phyloP scores from a whole-genome alignment of 2,329 filamentous ascomycete species.

The Didymella lethalis region DNA sequence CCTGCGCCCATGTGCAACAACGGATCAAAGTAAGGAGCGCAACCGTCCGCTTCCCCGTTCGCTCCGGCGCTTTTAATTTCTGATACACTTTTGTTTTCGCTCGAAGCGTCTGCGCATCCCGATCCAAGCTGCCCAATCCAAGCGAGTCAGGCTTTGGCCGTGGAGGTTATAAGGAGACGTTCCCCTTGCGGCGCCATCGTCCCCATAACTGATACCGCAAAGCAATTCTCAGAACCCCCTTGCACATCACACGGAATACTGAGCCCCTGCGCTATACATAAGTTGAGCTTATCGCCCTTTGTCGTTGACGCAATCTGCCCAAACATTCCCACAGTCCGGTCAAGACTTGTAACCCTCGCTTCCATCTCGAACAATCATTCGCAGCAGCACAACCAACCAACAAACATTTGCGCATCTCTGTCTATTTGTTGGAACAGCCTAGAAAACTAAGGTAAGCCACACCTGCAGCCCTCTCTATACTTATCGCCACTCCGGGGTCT shows the following conservation, averaged over 20 bases:
- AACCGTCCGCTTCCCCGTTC: constrained; percentile 42
- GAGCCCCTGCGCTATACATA: constrained; percentile 15
- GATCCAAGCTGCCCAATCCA: constrained; percentile 23
- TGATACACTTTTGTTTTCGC: constrained; percentile 38
- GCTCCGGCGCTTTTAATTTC: constrained; percentile 29
- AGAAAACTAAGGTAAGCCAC: constrained; percentile 44
- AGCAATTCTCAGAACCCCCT: constrained; percentile 20
- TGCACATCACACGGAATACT: constrained; percentile 11
- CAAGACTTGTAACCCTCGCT: constrained; percentile 16
- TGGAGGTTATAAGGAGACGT: constrained; percentile 38
- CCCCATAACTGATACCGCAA: constrained; percentile 19
- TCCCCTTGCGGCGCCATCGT: constrained; percentile 30
- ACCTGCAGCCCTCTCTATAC: constrained; percentile 38
- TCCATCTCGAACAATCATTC: constrained; percentile 15
- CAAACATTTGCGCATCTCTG: constrained; percentile 4
- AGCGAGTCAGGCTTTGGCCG: constrained; percentile 44
- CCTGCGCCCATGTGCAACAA: constrained; percentile 41
- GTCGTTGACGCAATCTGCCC: constrained; percentile 15
- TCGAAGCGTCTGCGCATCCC: constrained; percentile 31
- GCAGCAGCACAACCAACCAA: constrained; percentile 27
- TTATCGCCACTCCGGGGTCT: constrained; percentile 34
- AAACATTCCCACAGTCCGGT: constrained; percentile 5
- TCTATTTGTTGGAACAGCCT: constrained; percentile 19
- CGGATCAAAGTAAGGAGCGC: constrained; percentile 43
- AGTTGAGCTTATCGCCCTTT: constrained; percentile 6